Conservation (phyloP, 768 basidiomycete genomes). For the Mycena maculata region DNA sequence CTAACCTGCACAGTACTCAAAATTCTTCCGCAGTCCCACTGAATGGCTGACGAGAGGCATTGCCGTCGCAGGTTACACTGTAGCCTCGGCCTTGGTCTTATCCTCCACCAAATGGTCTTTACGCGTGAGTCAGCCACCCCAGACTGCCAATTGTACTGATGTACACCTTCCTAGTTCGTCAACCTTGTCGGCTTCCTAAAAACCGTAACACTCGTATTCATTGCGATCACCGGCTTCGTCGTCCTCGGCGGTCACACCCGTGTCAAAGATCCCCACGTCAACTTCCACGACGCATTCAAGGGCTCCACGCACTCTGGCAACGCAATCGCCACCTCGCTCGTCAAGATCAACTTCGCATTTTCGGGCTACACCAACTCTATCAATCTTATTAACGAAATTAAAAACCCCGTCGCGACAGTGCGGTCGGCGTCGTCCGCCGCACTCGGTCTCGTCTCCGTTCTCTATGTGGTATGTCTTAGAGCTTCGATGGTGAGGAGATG, state of each 20-base stretch:
- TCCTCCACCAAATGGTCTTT: constrained; percentile 50
- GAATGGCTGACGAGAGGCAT: constrained; percentile 35
- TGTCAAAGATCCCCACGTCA: constrained; percentile 66
- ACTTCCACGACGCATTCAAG: constrained; percentile 68
- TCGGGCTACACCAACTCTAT: constrained; percentile 51
- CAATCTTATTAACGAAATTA: constrained; percentile 59
- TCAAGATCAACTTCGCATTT: constrained; percentile 54
- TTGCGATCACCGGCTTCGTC: constrained; percentile 68
- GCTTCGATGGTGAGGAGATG: too few relatives aligned
- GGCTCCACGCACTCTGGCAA: constrained; percentile 65
- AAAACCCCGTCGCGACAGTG: constrained; percentile 58
- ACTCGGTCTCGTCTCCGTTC: constrained; percentile 56
- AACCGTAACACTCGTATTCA: constrained; percentile 57
- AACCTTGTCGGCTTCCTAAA: constrained; percentile 58
- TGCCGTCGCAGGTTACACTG: constrained; percentile 42
- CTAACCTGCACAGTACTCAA: not conserved
- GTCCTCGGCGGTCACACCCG: constrained; percentile 69
- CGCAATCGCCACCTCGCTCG: constrained; percentile 52
- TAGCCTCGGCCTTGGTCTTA: constrained; percentile 14
- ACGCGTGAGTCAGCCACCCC: constrained; percentile 46
- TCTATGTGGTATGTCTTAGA: constrained; percentile 51
- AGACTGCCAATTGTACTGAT: too few relatives aligned
- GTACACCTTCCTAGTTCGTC: constrained; percentile 23
- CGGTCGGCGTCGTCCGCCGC: constrained; percentile 58
- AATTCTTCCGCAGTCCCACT: not conserved